Evolutionary conservation across 1,284 basidiomycete species (phyloP).

Genomic region (Pascua sp.): DNA sequence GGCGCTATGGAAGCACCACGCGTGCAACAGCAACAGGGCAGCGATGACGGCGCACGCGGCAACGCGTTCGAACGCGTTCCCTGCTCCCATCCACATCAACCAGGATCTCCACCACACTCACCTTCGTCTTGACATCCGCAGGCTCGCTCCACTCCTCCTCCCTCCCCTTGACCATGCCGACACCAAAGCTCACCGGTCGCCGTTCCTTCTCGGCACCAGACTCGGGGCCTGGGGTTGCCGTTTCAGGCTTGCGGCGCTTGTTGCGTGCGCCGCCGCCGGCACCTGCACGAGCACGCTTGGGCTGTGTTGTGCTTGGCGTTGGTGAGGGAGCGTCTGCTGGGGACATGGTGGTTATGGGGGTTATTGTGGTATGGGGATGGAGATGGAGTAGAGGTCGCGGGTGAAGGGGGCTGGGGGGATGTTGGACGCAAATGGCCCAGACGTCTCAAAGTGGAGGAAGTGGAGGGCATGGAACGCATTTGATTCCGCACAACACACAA

Average conservation of each 20-base stretch:
- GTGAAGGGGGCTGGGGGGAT: too few species aligned
- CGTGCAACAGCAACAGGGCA: too few species aligned
- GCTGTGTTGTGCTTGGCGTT: conserved; percentile 21
- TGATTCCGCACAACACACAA: too few species aligned
- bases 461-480: too few species aligned
- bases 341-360: conserved; percentile 7
- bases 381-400: conserved; percentile 2
- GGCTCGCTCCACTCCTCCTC: conserved; percentile 40
- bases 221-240: conserved; percentile 15
- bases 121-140: conserved; percentile 41
- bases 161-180: conserved; percentile 28
- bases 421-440: too few species aligned
- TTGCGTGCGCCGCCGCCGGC: conserved; percentile 13
- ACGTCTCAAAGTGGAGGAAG: too few species aligned
- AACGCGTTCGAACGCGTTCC: too few species aligned
- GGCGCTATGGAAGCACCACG: too few species aligned
- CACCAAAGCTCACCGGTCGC: conserved; percentile 15
- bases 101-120: conserved; percentile 12
- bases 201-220: conserved; percentile 5
- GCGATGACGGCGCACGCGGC: too few species aligned
- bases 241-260: conserved; percentile 41
- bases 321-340: conserved; percentile 20
- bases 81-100: neutral
- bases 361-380: conserved; percentile 9
- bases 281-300: conserved; percentile 12